Conservation (phyloP, 2,329 filamentous ascomycete genomes). For the Aspergillus clavatus region DNA sequence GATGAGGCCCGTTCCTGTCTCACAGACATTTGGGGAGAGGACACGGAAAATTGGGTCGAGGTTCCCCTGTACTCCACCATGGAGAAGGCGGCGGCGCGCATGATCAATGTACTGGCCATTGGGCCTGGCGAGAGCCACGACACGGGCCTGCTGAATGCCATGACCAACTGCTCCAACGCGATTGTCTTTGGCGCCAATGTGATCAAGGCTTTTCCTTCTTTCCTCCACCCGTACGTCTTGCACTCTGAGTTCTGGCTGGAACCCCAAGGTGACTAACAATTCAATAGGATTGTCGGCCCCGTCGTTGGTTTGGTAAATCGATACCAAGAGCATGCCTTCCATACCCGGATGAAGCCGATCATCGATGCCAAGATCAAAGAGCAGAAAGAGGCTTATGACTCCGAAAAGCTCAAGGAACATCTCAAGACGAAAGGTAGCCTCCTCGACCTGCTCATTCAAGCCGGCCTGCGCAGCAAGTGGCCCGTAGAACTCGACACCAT, state of each 20-base stretch:
- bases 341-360: slow-evolving; percentile 10
- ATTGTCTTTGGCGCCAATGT: slow-evolving; percentile 12
- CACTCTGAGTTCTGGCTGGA: neutral
- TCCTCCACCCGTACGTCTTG: slow-evolving; percentile 5
- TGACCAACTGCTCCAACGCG: slow-evolving; percentile 12
- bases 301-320: slow-evolving; percentile 10
- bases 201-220: slow-evolving; percentile 12
- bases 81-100: slow-evolving; percentile 9
- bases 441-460: slow-evolving; percentile 10
- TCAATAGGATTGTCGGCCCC: slow-evolving; percentile 6
- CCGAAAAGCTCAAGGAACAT: slow-evolving; percentile 3
- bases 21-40: slow-evolving; percentile 9
- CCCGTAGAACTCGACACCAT: slow-evolving; percentile 10
- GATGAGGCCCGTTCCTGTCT: slow-evolving; percentile 10
- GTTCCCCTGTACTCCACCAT: slow-evolving; percentile 9
- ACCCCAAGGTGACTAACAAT: neutral
- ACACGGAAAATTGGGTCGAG: slow-evolving; percentile 9
- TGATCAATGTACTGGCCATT: slow-evolving; percentile 13
- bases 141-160: slow-evolving; percentile 7
- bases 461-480: slow-evolving; percentile 12
- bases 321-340: slow-evolving; percentile 9
- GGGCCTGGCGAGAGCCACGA: slow-evolving; percentile 7
- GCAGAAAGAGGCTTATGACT: slow-evolving; percentile 4
- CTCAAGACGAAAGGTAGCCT: slow-evolving; percentile 8
- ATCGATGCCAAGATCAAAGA: slow-evolving; percentile 10